These are phyloP conservation scores for Elongisporangium prolatum DNA, from an alignment of 352 stramenopile genomes.

Conservation along the genomic window DNA sequence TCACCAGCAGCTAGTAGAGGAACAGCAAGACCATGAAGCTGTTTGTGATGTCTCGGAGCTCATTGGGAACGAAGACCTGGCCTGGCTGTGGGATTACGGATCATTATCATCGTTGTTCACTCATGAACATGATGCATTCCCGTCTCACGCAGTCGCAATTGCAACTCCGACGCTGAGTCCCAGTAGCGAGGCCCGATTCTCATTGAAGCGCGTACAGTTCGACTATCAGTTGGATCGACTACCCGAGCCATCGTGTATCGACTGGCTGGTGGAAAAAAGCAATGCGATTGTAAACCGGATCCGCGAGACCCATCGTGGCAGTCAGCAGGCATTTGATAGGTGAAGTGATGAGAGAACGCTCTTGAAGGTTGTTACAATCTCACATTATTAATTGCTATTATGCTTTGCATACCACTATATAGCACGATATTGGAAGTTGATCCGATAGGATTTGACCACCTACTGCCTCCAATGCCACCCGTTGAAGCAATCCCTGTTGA, in stretches of 20 bases:
- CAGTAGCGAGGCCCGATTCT: background rate
- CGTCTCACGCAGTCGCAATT: too few species aligned
- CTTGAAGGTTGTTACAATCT: too few species aligned
- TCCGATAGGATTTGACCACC: background rate
- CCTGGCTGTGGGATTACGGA: background rate
- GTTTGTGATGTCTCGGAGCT: background rate
- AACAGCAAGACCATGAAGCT: background rate
- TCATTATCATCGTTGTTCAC: background rate
- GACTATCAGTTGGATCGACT: background rate
- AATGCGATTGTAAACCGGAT: background rate
- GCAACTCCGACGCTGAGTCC: background rate
- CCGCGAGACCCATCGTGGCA: background rate
- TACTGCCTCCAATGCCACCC: background rate
- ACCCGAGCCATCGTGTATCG: background rate
- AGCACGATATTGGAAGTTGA: background rate
- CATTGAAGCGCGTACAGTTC: background rate
- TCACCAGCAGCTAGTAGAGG: background rate
- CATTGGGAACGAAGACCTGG: background rate
- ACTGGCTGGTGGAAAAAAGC: background rate
- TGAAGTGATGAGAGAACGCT: background rate
- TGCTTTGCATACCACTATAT: background rate
- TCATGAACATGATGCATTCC: background rate
- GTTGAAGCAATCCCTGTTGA: background rate
- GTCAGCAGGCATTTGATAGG: background rate
- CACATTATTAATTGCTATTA: background rate